A percentile compares a stretch with the other conserved stretches of the same genome.
Evolutionary conservation across 148 eudicot genomes (phyloP).

Genomic region (Selenicereus undatus): DNA sequence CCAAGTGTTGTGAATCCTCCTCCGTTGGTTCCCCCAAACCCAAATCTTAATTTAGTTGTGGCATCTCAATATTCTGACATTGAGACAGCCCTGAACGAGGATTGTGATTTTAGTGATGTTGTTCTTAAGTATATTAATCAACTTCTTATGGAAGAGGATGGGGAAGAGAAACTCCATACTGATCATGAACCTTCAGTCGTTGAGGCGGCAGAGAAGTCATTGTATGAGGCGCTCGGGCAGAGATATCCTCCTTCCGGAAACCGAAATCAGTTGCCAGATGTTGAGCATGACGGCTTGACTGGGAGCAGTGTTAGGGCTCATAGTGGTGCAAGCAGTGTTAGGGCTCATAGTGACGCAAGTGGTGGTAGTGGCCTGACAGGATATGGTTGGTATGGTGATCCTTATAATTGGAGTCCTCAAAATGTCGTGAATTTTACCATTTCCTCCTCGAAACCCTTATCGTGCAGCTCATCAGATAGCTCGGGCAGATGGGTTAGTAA

Average conservation of each 20-base stretch:
- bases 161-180: constrained; percentile 43
- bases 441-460: constrained; percentile 25
- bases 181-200: constrained; percentile 60
- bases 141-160: constrained; percentile 77
- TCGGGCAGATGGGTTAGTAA: constrained; percentile 21
- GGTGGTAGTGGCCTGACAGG: constrained; percentile 9
- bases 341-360: constrained; percentile 13
- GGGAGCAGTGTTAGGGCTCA: constrained; percentile 7
- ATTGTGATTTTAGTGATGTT: constrained; percentile 54
- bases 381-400: constrained; percentile 21
- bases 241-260: constrained; percentile 34
- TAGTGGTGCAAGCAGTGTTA: constrained; percentile 16
- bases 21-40: constrained; percentile 27
- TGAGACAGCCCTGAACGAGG: constrained; percentile 39
- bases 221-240: constrained; percentile 58
- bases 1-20: constrained; percentile 14
- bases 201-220: constrained; percentile 63
- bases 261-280: constrained; percentile 7
- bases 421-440: constrained; percentile 18
- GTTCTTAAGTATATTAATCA: constrained; percentile 61
- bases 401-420: constrained; percentile 25
- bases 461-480: constrained; percentile 34
- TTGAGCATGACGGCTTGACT: constrained; percentile 15
- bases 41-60: constrained; percentile 1
- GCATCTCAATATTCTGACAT: constrained; percentile 20